Percentiles rank a stretch among this genome's conserved stretches.
Conservation (phyloP, 495 filamentous ascomycete species). For the Aspergillus olivimuriae region DNA sequence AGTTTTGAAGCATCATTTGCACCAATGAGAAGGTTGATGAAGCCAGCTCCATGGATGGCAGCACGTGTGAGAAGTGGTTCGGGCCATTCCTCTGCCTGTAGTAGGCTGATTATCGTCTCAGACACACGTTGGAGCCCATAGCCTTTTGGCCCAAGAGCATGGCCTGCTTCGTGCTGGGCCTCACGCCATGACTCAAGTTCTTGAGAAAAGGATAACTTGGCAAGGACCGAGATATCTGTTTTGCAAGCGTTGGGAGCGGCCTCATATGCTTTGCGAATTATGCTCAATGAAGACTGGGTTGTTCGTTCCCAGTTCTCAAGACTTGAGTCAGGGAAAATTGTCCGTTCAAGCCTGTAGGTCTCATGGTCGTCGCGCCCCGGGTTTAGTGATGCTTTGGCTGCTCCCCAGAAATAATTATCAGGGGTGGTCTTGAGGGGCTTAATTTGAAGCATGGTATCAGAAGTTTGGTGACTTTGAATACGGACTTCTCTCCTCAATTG, state of each 20-base stretch:
- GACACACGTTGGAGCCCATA: background rate
- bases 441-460: background rate
- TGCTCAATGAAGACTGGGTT: background rate
- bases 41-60: background rate
- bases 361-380: background rate
- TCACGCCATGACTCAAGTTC: background rate
- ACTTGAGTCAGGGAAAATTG: background rate
- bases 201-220: background rate
- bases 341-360: background rate
- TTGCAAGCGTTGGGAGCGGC: background rate
- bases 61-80: background rate
- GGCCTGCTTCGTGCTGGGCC: background rate
- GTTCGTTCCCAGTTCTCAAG: background rate
- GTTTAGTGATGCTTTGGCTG: background rate
- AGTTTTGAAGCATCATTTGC: background rate
- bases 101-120: background rate
- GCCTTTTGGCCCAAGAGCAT: background rate
- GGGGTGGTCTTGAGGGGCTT: background rate
- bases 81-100: background rate
- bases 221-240: background rate
- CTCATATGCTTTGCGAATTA: background rate
- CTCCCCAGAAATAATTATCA: background rate
- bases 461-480: too few relatives aligned
- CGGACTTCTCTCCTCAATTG: too few relatives aligned
- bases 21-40: slow-evolving; percentile 25